Percentiles rank a stretch among this genome's conserved stretches.
phyloP scores from a whole-genome alignment of 2,329 filamentous ascomycete species.

The Exophiala dermatitidis region DNA sequence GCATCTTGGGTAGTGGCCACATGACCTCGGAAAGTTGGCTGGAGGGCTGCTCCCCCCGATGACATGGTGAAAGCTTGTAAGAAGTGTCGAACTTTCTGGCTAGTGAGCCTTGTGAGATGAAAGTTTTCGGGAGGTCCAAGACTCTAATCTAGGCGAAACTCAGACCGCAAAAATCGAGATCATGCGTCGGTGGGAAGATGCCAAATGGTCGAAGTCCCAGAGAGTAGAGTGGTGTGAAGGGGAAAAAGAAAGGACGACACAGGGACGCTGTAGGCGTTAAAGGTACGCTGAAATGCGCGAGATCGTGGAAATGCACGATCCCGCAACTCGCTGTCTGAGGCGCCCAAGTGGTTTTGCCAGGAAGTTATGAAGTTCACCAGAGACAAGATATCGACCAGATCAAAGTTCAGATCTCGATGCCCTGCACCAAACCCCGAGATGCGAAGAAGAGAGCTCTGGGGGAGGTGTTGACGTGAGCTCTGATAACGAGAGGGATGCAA shows the following conservation, averaged over 20 bases:
- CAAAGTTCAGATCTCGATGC: not conserved
- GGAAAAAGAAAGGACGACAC: not conserved
- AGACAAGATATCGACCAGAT: not conserved
- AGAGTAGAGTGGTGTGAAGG: constrained; percentile 2
- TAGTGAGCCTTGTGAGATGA: not conserved
- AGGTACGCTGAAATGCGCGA: not conserved
- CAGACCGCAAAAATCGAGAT: constrained; percentile 1
- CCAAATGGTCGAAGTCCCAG: not conserved
- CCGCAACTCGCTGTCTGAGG: not conserved
- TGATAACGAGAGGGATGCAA: too few relatives aligned
- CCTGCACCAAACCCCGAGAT: not conserved
- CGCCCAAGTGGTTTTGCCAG: not conserved
- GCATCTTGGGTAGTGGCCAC: constrained; percentile 67
- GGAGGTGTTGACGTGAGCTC: not conserved
- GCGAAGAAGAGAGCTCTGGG: not conserved
- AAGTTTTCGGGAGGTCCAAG: constrained; percentile 12
- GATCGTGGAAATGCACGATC: not conserved
- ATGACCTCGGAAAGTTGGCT: constrained; percentile 61
- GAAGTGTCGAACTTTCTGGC: not conserved
- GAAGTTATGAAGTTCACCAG: not conserved
- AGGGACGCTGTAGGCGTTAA: constrained; percentile 2
- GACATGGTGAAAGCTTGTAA: constrained; percentile 20
- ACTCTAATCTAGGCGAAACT: constrained; percentile 21
- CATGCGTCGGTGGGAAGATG: constrained; percentile 2
- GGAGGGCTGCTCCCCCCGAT: constrained; percentile 42